Evolutionary conservation across 2,329 filamentous ascomycete genomes (phyloP), one percentile per base, ranked within the genome.

Genomic region (Venturia asperata): DNA sequence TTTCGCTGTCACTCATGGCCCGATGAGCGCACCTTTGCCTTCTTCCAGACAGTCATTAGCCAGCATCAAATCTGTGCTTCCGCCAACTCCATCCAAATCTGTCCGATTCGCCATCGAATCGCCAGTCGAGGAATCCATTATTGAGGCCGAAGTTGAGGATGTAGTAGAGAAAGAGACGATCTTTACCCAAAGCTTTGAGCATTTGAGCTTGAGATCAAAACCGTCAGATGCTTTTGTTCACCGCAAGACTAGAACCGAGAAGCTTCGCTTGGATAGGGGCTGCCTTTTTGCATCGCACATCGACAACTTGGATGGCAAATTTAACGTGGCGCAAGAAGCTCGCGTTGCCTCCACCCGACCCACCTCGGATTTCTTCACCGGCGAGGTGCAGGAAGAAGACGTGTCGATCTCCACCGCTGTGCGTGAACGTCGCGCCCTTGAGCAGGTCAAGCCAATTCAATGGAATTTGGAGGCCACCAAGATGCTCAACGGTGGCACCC

Each of bases 131-230:
- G 64, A 65, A 34, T 41, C 39, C 43, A n/a, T 21, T 41, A n/a
- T 41, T 39, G 39, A 65, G 58, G 21, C 24, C 39, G 63, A 65
- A 21, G 42, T 24, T 13, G 41, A 47, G 21, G 34, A 42, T 27
- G 64, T 45, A 37, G 30, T 37, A 10, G 43, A 62, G 42, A 73
- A 73, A 72, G 90, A 94, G 71, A 87, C 88, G 3, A 89, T 92
- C 5, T 97, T 96, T 76, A 93, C 92, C 78, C 88, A 90, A 67
- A 91, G 91, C 11, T 97, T 96, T 74, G 87, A 91, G 70, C 86
- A 88, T 72, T 83, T 90, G 69, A 79, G 87, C 58, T 83, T 89
- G 66, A 84, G 85, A 41, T 85, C 85, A 17, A 85, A 85, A 65
- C 80, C 82, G 64, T 79, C 82, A 21, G 94, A 97, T 75, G 86